Evolutionary conservation across 192 early-diverging fungal species (phyloP).

Genomic region (Physocladia obscura): DNA sequence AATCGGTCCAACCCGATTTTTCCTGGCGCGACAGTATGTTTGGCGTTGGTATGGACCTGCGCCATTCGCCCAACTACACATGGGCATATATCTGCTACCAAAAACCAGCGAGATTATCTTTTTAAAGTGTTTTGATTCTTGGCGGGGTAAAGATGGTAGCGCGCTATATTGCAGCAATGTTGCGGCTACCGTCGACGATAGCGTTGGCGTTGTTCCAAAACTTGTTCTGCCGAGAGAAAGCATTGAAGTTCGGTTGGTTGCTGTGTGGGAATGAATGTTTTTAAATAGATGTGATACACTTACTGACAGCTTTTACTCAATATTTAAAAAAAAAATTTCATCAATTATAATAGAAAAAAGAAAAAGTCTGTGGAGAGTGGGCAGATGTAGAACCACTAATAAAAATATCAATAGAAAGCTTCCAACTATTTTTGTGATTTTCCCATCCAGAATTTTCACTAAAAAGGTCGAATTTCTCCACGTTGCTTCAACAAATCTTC

Average conservation of each 20-base stretch:
- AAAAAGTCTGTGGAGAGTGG: too few species aligned
- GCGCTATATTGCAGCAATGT: neutral
- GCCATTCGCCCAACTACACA: neutral
- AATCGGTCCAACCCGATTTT: neutral
- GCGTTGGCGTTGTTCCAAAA: neutral
- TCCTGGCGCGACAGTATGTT: neutral
- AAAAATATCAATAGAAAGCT: too few species aligned
- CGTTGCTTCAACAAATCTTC: neutral
- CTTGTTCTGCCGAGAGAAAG: neutral
- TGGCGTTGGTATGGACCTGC: neutral
- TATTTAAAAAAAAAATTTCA: too few species aligned
- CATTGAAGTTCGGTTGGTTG: neutral
- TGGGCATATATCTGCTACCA: neutral
- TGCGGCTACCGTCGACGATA: neutral
- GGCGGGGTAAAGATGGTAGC: neutral
- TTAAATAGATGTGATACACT: too few species aligned
- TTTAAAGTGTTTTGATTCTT: neutral
- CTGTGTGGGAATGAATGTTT: neutral
- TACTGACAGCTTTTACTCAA: too few species aligned
- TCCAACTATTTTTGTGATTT: too few species aligned
- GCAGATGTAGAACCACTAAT: too few species aligned
- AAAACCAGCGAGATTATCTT: neutral
- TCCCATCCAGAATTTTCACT: too few species aligned
- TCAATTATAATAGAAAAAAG: too few species aligned
- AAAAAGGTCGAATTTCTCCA: neutral